Conservation (phyloP, 1,284 basidiomycete genomes). For the Ceratobasidium sp. region DNA sequence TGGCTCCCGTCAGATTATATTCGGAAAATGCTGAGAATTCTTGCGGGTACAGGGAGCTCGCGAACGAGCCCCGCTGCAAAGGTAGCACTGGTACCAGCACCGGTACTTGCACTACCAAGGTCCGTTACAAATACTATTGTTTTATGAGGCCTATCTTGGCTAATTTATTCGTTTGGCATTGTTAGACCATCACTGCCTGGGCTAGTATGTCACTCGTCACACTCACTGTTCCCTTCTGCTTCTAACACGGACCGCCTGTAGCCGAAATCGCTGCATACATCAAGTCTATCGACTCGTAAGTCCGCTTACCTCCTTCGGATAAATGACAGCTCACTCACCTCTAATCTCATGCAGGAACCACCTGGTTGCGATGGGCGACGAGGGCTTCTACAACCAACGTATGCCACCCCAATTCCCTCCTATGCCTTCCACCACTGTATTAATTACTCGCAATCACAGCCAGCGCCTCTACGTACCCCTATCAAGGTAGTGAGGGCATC, state of each 20-base stretch:
- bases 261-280: conserved; percentile 50
- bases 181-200: conserved; percentile 18
- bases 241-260: neutral
- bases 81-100: conserved; percentile 42
- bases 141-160: neutral
- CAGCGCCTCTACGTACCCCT: conserved; percentile 9
- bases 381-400: conserved; percentile 51
- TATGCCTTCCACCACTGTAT: neutral
- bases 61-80: conserved; percentile 52
- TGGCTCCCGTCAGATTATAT: neutral
- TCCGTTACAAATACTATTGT: neutral
- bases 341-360: conserved; percentile 9
- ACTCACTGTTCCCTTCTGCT: neutral
- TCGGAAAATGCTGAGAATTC: neutral
- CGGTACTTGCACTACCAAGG: conserved; percentile 40
- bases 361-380: conserved; percentile 51
- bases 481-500: conserved; percentile 58
- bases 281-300: conserved; percentile 51
- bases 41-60: conserved; percentile 45
- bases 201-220: conserved; percentile 1
- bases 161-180: neutral
- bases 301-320: neutral
- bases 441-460: neutral
- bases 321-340: neutral
- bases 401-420: neutral